These are phyloP conservation scores for Hortiboletus campestris DNA, from an alignment of 768 basidiomycete species.

Conservation along the genomic window DNA sequence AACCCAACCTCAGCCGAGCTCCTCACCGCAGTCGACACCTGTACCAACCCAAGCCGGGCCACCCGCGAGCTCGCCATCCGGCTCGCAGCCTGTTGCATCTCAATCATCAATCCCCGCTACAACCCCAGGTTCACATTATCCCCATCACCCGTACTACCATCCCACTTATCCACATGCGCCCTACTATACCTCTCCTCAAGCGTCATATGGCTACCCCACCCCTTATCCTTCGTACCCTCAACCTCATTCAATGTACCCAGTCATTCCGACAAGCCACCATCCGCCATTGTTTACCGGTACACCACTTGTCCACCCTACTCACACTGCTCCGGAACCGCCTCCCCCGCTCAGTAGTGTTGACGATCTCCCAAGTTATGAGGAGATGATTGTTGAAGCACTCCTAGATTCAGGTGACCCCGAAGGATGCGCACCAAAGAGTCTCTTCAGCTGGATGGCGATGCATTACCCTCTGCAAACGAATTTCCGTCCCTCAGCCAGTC, in stretches of 20 bases:
- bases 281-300: conserved; percentile 37
- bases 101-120: conserved; percentile 21
- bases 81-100: conserved; percentile 19
- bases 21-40: conserved; percentile 18
- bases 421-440: conserved; percentile 76
- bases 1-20: conserved; percentile 15
- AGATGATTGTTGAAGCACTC: conserved; percentile 86
- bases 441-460: conserved; percentile 82
- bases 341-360: conserved; percentile 30
- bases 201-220: conserved; percentile 35
- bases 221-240: conserved; percentile 31
- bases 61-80: conserved; percentile 16
- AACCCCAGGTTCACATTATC: conserved; percentile 38
- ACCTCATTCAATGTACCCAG: conserved; percentile 31
- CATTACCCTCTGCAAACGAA: conserved; percentile 84
- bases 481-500: conserved; percentile 86
- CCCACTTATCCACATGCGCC: conserved; percentile 65
- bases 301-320: conserved; percentile 33
- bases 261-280: conserved; percentile 27
- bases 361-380: conserved; percentile 86
- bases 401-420: conserved; percentile 64
- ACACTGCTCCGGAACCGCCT: conserved; percentile 29
- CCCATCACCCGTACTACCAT: conserved; percentile 56
- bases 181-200: conserved; percentile 53
- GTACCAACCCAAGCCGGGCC: conserved; percentile 26